Percentiles rank a stretch among this genome's conserved stretches.
Evolutionary conservation across 2,329 filamentous ascomycete species (phyloP).

Genomic region (Fusarium nematophilum): DNA sequence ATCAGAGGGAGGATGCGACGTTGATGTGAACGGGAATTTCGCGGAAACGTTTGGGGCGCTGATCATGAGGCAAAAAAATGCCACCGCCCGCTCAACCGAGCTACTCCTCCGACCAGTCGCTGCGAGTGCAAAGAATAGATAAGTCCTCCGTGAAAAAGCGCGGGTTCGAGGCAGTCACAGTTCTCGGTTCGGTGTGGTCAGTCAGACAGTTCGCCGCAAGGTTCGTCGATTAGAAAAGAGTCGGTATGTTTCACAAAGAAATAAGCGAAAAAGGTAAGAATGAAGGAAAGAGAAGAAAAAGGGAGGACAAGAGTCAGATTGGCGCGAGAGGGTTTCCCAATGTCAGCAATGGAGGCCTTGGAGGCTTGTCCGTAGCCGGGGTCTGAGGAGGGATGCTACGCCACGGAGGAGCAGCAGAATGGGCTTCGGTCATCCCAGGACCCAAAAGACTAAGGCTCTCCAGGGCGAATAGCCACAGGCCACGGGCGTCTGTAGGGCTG

Average conservation of each 20-base stretch:
- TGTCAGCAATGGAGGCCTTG: conserved; percentile 45
- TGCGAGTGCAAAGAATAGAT: conserved; percentile 17
- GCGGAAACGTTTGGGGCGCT: conserved; percentile 12
- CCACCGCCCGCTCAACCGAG: conserved; percentile 21
- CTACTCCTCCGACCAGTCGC: conserved; percentile 4
- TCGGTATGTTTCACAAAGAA: conserved; percentile 3
- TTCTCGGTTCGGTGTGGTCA: conserved; percentile 14
- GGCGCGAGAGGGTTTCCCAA: conserved; percentile 24
- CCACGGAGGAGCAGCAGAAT: conserved; percentile 40
- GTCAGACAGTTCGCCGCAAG: conserved; percentile 14
- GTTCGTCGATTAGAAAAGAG: conserved; percentile 2
- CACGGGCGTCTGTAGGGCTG: conserved; percentile 42
- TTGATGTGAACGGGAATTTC: conserved; percentile 9
- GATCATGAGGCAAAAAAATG: conserved; percentile 26
- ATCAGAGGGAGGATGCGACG: conserved; percentile 28
- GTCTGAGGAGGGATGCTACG: conserved; percentile 38
- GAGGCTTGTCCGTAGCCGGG: conserved; percentile 33
- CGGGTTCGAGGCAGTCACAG: conserved; percentile 4
- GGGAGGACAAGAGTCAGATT: conserved; percentile 19
- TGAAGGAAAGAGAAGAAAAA: conserved; percentile 15
- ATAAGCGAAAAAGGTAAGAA: conserved; percentile 4
- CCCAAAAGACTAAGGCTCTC: too few species aligned
- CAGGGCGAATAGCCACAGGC: too few species aligned
- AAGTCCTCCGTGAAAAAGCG: conserved; percentile 1
- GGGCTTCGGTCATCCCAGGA: conserved; percentile 31